These are phyloP conservation scores for Phaffomyces opuntiae DNA, from an alignment of 805 yeast species.

Conservation along the genomic window DNA sequence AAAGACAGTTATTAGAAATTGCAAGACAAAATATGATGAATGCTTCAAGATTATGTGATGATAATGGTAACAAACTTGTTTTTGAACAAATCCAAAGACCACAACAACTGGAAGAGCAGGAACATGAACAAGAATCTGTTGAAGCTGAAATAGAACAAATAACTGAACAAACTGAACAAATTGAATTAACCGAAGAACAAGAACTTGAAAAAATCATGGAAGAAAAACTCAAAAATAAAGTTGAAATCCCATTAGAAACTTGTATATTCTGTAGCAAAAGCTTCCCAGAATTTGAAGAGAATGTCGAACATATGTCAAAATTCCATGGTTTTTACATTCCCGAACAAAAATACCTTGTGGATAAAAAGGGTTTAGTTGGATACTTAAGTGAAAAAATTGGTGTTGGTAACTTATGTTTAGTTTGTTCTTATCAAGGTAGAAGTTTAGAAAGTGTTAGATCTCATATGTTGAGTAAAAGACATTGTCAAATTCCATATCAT, in stretches of 20 bases:
- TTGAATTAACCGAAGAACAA: slow-evolving; percentile 30
- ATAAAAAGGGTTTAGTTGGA: slow-evolving; percentile 63
- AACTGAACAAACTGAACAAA: slow-evolving; percentile 15
- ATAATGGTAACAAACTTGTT: slow-evolving; percentile 3
- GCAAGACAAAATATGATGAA: slow-evolving; percentile 34
- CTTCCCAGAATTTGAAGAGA: slow-evolving; percentile 40
- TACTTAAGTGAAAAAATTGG: slow-evolving; percentile 90
- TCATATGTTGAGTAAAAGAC: slow-evolving; percentile 84
- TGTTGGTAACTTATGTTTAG: slow-evolving; percentile 82
- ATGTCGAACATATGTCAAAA: slow-evolving; percentile 68
- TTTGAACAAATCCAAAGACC: neutral
- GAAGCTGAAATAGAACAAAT: neutral
- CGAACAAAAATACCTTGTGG: slow-evolving; percentile 64
- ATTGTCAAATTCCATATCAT: slow-evolving; percentile 87
- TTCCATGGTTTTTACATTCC: slow-evolving; percentile 86
- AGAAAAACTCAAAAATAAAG: slow-evolving; percentile 32
- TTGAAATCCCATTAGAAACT: slow-evolving; percentile 40
- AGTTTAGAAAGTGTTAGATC: slow-evolving; percentile 81
- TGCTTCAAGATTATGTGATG: slow-evolving; percentile 14
- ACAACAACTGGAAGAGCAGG: neutral
- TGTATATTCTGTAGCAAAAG: slow-evolving; percentile 50
- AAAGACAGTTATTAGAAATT: slow-evolving; percentile 31
- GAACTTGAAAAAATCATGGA: slow-evolving; percentile 30
- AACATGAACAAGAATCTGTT: neutral
- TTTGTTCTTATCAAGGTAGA: slow-evolving; percentile 80